A percentile compares a stretch with the other conserved stretches of the same genome.
These are phyloP conservation scores for Athelia psychrophila DNA, from an alignment of 1,284 basidiomycete species.

Conservation along the genomic window DNA sequence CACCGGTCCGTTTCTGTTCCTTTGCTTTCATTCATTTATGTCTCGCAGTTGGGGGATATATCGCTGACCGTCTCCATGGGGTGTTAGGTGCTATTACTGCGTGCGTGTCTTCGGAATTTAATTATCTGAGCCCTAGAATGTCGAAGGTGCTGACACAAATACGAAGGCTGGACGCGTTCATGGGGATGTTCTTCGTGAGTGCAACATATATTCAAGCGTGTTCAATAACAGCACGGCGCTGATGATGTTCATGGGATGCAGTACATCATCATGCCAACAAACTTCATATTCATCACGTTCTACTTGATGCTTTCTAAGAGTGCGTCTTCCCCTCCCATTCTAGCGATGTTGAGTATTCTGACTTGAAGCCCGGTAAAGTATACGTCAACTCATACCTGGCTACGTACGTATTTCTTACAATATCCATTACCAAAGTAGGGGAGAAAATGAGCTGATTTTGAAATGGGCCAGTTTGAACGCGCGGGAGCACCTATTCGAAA, in stretches of 20 bases:
- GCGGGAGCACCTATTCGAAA: slow-evolving; percentile 31
- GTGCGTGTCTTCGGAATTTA: slow-evolving; percentile 32
- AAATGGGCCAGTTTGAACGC: too few species aligned
- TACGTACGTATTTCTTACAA: too few species aligned
- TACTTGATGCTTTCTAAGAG: slow-evolving; percentile 51
- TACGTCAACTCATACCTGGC: slow-evolving; percentile 53
- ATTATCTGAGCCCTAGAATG: background rate
- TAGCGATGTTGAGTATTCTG: background rate
- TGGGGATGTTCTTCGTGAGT: background rate
- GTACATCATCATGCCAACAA: slow-evolving; percentile 43
- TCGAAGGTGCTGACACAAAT: background rate
- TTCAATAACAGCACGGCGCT: too few species aligned
- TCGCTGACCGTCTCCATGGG: background rate
- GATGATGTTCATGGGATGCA: slow-evolving; percentile 5
- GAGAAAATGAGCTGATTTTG: too few species aligned
- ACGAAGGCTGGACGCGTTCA: background rate
- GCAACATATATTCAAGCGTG: background rate
- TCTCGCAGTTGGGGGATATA: background rate
- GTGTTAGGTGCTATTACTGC: slow-evolving; percentile 38
- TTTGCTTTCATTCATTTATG: too few species aligned
- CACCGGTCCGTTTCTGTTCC: slow-evolving; percentile 33
- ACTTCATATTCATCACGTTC: slow-evolving; percentile 50
- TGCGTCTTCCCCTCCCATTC: slow-evolving; percentile 21
- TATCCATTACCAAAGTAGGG: too few species aligned
- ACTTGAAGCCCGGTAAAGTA: slow-evolving; percentile 26